These are phyloP conservation scores for Lichtheimia ramosa DNA, from an alignment of 371 early-diverging fungal genomes.

Conservation along the genomic window DNA sequence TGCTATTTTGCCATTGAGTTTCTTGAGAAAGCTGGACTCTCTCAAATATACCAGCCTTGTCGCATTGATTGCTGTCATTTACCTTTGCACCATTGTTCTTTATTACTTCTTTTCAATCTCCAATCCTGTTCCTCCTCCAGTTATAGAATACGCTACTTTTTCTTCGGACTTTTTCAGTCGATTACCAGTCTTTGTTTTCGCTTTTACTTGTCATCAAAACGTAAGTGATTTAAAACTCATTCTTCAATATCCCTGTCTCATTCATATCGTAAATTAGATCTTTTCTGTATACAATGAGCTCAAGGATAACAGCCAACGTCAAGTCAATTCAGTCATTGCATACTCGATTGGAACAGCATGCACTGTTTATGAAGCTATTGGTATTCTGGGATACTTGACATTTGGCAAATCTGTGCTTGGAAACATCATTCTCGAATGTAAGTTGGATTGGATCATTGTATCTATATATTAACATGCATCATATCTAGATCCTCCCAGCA, in stretches of 20 bases:
- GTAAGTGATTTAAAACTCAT: conserved; percentile 36
- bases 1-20: conserved; percentile 77
- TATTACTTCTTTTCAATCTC: conserved; percentile 68
- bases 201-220: conserved; percentile 96
- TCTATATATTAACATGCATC: too few species aligned
- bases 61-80: conserved; percentile 88
- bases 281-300: conserved; percentile 94
- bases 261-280: too few species aligned
- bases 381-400: conserved; percentile 91
- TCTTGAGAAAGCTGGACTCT: conserved; percentile 87
- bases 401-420: conserved; percentile 87
- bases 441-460: conserved; percentile 8
- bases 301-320: conserved; percentile 70
- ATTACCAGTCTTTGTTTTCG: conserved; percentile 98
- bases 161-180: conserved; percentile 73
- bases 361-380: conserved; percentile 87
- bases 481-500: conserved; percentile 60
- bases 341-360: conserved; percentile 82
- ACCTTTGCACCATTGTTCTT: conserved; percentile 88
- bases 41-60: conserved; percentile 93
- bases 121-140: conserved; percentile 43
- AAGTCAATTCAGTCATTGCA: conserved; percentile 66
- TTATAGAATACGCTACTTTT: conserved; percentile 54
- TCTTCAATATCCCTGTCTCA: background rate
- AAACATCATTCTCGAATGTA: conserved; percentile 91